phyloP scores from a whole-genome alignment of 176 grass and related monocot species.

The Eleusine indica region DNA sequence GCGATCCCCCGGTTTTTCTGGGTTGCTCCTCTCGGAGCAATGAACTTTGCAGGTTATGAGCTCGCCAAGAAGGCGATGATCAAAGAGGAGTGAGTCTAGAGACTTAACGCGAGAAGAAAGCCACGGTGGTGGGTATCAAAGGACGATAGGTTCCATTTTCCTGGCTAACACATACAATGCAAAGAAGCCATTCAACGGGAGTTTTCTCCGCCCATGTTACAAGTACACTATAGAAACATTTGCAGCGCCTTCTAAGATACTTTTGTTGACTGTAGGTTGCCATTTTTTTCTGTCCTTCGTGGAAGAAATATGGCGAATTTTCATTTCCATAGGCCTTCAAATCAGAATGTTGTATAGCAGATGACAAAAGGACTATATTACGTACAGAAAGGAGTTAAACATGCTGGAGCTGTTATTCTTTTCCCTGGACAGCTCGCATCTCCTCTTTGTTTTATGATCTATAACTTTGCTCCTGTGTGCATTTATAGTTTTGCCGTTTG shows the following conservation, averaged over 20 bases:
- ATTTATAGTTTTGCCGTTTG: too few relatives aligned
- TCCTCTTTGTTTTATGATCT: neutral
- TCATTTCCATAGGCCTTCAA: slow-evolving; percentile 17
- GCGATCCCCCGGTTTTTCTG: slow-evolving; percentile 91
- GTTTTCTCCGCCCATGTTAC: slow-evolving; percentile 12
- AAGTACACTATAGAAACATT: slow-evolving; percentile 5
- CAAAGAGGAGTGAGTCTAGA: slow-evolving; percentile 34
- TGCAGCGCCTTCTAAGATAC: neutral
- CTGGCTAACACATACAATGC: slow-evolving; percentile 25
- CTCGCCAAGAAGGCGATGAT: slow-evolving; percentile 93
- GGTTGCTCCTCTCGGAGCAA: slow-evolving; percentile 91
- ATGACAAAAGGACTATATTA: neutral
- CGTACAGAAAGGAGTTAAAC: neutral
- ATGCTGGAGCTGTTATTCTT: slow-evolving; percentile 9
- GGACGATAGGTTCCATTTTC: neutral
- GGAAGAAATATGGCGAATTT: slow-evolving; percentile 6
- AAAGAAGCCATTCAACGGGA: neutral
- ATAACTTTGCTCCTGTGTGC: neutral
- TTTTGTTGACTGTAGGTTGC: neutral
- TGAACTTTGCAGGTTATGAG: slow-evolving; percentile 98
- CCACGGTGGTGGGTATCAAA: slow-evolving; percentile 20
- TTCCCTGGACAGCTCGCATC: slow-evolving; percentile 18
- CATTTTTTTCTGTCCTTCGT: neutral
- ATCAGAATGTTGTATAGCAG: slow-evolving; percentile 24
- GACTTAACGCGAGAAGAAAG: slow-evolving; percentile 37